Percentiles rank a stretch among this genome's conserved stretches.
Conservation (phyloP, 2,329 filamentous ascomycete genomes). For the Coniochaeta prunicola region DNA sequence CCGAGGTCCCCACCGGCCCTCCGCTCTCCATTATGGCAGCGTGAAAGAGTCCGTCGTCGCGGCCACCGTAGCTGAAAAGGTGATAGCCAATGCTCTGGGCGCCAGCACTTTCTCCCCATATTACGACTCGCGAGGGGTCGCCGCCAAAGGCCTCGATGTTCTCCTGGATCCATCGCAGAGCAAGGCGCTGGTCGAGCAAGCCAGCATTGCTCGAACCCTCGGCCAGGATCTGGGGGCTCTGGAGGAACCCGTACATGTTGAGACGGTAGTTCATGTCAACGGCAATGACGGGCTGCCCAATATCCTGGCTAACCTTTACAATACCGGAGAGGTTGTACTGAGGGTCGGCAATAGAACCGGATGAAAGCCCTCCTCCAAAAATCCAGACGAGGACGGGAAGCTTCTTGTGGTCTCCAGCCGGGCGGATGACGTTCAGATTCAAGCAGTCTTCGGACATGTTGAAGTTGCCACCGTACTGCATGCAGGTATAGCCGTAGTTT, state of each 20-base stretch:
- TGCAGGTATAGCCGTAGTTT: slow-evolving; percentile 35
- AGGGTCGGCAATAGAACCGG: slow-evolving; percentile 30
- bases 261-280: slow-evolving; percentile 34
- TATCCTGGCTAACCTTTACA: slow-evolving; percentile 36
- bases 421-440: slow-evolving; percentile 31
- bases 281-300: slow-evolving; percentile 36
- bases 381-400: slow-evolving; percentile 39
- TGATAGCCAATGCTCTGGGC: slow-evolving; percentile 35
- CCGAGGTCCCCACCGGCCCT: slow-evolving; percentile 22
- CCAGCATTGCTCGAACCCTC: slow-evolving; percentile 33
- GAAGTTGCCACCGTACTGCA: slow-evolving; percentile 34
- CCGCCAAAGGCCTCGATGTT: slow-evolving; percentile 25
- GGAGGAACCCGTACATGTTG: slow-evolving; percentile 21
- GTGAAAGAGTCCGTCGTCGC: slow-evolving; percentile 47
- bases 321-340: slow-evolving; percentile 34
- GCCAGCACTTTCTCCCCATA: slow-evolving; percentile 27
- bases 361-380: slow-evolving; percentile 33
- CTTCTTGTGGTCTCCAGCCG: slow-evolving; percentile 11
- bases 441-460: slow-evolving; percentile 22
- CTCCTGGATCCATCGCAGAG: slow-evolving; percentile 29
- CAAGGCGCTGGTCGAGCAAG: slow-evolving; percentile 30
- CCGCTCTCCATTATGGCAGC: slow-evolving; percentile 48
- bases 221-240: slow-evolving; percentile 19
- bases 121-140: slow-evolving; percentile 23
- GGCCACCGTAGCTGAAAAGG: slow-evolving; percentile 46